Base-by-base conservation (phyloP, 1,284 basidiomycete species). In the Boletellus deceptivus region DNA sequence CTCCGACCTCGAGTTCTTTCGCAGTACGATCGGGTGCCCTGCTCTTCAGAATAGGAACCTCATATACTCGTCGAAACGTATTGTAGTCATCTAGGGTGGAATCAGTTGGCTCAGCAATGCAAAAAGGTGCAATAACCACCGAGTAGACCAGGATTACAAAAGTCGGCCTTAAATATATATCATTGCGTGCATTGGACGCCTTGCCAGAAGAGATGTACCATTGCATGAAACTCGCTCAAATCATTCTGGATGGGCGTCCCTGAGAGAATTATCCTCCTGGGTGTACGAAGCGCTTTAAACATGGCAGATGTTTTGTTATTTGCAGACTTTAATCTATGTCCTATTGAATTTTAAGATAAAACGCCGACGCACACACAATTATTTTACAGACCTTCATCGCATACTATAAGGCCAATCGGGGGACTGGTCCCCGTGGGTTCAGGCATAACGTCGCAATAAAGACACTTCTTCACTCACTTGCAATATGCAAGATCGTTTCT, bases 201-300 rank as follows among this genome's bases (percentile, higher is more conserved):
- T 47, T 52, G 10, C 8, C 17, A 14, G 39, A 44, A 37, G 14
- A 25, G 42, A 59, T 76, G 47, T 52, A 92, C 92, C 94, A 98
- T 98, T 5, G 94, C 82, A 70, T 95, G 95, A 64, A 97, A 97
- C 69, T 99, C 97, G 51, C 88, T 79, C 17, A 99, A 75, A 66
- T 98, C 93, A 68, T 99, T 99, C 70, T 99, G 93, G 41, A 99
- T 93, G 1, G 97, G 97, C 2, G 97, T 99, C 17, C 97, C 97
- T 0, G 95, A 96, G 3, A 99, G 75, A 46, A 99, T 96, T 53
- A 94, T 79, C 39, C 92, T 76, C 22, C 91, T 76, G 5, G 78
- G 78, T 2, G 91, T 93, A 48, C 75, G 75, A 35, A 99, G 74
- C 14, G 81, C 79, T 55, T 91, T 85, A 64, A 98, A 96, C 83